Evolutionary conservation across 2,329 filamentous ascomycete genomes (phyloP).

Genomic region (Nakataea oryzae): DNA sequence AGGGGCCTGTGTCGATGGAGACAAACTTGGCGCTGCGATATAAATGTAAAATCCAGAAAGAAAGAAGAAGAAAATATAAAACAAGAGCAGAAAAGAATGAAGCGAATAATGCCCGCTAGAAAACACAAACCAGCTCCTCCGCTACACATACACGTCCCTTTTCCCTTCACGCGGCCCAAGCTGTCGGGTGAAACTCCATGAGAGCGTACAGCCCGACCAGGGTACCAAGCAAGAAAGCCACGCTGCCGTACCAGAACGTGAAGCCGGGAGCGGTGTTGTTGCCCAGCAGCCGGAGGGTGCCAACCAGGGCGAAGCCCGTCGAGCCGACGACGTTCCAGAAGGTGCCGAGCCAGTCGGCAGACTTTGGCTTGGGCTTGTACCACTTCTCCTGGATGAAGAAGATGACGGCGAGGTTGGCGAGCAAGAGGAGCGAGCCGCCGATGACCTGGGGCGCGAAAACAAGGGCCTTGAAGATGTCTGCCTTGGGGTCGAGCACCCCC

Average conservation of each 20-base stretch:
- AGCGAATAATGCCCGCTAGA: no score
- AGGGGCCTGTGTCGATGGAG: no score
- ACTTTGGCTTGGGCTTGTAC: constrained; percentile 8
- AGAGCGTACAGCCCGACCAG: constrained; percentile 11
- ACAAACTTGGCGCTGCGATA: neutral
- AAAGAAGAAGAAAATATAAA: no score
- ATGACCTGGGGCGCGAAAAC: constrained; percentile 6
- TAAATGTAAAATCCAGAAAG: no score
- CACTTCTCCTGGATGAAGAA: constrained; percentile 7
- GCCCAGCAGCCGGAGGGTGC: constrained; percentile 4
- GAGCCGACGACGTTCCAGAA: constrained; percentile 9
- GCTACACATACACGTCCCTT: neutral
- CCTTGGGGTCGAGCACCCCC: neutral
- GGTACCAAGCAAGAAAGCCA: constrained; percentile 9
- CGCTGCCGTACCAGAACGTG: constrained; percentile 6
- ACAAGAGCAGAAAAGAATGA: no score
- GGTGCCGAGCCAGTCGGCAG: constrained; percentile 7
- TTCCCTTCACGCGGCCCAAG: neutral
- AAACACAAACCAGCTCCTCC: no score
- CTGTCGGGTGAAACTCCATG: constrained; percentile 11
- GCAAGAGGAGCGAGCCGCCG: constrained; percentile 6
- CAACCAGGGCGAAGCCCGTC: constrained; percentile 7
- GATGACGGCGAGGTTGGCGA: constrained; percentile 7
- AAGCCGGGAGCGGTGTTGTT: neutral
- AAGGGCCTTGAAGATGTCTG: constrained; percentile 4